Evolutionary conservation across 179 eudicot species (phyloP), one percentile per base, ranked within the genome.

Genomic region (Drosera spatulata): DNA sequence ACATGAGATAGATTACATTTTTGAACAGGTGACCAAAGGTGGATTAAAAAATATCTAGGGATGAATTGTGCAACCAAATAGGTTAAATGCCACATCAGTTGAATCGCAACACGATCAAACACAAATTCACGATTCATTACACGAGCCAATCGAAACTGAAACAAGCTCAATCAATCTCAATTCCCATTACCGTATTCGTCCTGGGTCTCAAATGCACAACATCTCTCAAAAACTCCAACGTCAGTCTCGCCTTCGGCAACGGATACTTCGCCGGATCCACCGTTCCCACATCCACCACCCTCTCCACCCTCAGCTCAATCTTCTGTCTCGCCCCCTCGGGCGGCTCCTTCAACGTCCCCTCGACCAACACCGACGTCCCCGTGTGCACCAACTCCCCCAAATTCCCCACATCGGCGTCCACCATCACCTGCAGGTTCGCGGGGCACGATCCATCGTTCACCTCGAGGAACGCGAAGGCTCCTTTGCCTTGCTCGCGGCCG

Each of bases 221-320:
- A 71, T 88, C 98, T 39, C 98, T 73, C 15, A 91, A 71, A 53
- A 74, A 69, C 67, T 91, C 98, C 52, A 88, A 91, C 3, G 95
- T 80, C 9, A 91, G 59, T 50, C 59, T 63, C 2, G 94, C 80
- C 77, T 91, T 91, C 0, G 98, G 98, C 71, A 88, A 73, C 0
- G 96, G 98, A 60, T 91, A 88, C 73, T 82, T 84, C 0, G 77
- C 72, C 61, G 96, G 83, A 71, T 91, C 87, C 42, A 80, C 88
- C 39, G 74, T 9, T 2, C 98, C 96, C 10, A 85, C 73, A 13
- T 82, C 78, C 0, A 88, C 39, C 45, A 91, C 87, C 64, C 62
- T 63, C 39, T 52, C 68, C 54, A 88, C 98, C 49, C 79, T 71
- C 15, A 91, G 70, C 70, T 91, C 98, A 15, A 91, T 75, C 70